Percentiles rank a stretch among this genome's conserved stretches.
Evolutionary conservation across 2,329 filamentous ascomycete species (phyloP).

Genomic region (Trichophyton schoenleinii): DNA sequence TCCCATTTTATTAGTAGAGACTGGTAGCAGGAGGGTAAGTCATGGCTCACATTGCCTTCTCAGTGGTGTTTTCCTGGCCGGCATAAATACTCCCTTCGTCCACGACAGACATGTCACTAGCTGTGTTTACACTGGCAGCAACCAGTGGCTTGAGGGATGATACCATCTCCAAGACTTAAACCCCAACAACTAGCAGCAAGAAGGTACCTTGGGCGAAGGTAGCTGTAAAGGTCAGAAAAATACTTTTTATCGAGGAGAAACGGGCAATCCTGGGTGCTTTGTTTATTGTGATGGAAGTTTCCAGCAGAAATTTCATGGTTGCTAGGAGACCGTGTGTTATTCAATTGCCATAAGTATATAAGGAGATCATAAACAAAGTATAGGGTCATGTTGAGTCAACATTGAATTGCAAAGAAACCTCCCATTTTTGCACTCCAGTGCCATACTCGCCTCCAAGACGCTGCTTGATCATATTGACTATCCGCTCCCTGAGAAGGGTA

Average conservation of each 20-base stretch:
- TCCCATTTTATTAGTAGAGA: not conserved
- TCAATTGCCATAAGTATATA: not conserved
- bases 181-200: not conserved
- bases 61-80: not conserved
- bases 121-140: not conserved
- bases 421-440: conserved; percentile 68
- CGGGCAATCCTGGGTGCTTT: not conserved
- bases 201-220: not conserved
- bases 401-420: conserved; percentile 74
- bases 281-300: not conserved
- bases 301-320: not conserved
- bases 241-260: not conserved
- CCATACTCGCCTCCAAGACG: conserved; percentile 81
- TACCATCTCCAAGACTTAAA: not conserved
- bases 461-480: conserved; percentile 69
- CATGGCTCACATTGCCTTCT: not conserved
- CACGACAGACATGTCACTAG: not conserved
- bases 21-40: not conserved
- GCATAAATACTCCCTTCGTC: not conserved
- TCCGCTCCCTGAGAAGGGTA: conserved; percentile 59
- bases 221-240: not conserved
- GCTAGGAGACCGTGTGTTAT: not conserved
- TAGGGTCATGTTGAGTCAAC: conserved; percentile 28
- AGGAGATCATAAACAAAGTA: not conserved
- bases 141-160: not conserved